These are phyloP conservation scores for Fomitopsis pulvina DNA, from an alignment of 768 basidiomycete genomes.

Conservation along the genomic window DNA sequence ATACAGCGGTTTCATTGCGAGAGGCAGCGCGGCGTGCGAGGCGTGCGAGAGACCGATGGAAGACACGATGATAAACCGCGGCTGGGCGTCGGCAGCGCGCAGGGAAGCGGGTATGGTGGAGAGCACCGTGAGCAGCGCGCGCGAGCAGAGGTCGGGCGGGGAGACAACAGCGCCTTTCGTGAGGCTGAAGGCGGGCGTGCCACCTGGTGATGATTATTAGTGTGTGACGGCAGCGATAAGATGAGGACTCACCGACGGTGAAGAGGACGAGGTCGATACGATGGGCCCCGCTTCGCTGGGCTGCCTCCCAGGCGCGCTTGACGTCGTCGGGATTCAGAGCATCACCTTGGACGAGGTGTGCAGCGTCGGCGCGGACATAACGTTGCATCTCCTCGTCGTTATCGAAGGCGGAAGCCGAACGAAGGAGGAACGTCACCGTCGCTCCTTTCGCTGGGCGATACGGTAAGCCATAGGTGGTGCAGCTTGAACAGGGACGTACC, in stretches of 20 bases:
- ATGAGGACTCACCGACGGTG: constrained; percentile 49
- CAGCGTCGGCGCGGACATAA: constrained; percentile 44
- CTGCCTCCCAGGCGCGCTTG: constrained; percentile 42
- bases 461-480: no score
- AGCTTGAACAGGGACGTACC: constrained; percentile 18
- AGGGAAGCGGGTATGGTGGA: constrained; percentile 39
- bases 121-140: constrained; percentile 47
- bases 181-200: constrained; percentile 36
- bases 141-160: constrained; percentile 54
- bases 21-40: constrained; percentile 40
- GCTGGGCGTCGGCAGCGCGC: constrained; percentile 25
- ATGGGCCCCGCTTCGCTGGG: constrained; percentile 13
- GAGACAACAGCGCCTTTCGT: constrained; percentile 41
- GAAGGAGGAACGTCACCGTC: constrained; percentile 56
- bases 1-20: constrained; percentile 44
- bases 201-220: constrained; percentile 33
- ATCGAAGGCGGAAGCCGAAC: constrained; percentile 47
- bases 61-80: constrained; percentile 49
- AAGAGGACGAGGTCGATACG: constrained; percentile 50
- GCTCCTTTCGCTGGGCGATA: constrained; percentile 57
- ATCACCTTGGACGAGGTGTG: constrained; percentile 53
- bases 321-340: constrained; percentile 49
- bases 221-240: not conserved
- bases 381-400: constrained; percentile 44
- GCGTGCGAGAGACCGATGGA: constrained; percentile 43